Evolutionary conservation across 1,284 basidiomycete genomes (phyloP), one percentile per base, ranked within the genome.

Genomic region (Trichosporon coremiiforme): DNA sequence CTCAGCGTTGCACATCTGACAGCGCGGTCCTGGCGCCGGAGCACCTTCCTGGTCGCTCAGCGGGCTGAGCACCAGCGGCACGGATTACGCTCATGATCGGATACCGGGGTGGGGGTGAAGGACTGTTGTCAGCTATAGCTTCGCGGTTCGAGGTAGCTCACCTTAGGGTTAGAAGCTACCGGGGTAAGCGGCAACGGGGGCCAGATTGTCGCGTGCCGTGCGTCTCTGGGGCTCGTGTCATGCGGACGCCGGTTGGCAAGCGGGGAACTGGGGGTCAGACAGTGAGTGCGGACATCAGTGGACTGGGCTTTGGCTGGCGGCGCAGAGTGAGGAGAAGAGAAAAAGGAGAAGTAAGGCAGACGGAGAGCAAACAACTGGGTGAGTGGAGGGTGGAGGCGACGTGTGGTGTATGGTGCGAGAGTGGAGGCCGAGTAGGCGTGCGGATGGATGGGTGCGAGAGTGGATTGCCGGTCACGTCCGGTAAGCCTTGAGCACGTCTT

Each of bases 141-240:
- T n/a, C 35, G 22, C 4, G 13, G 7, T 15, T 15, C 1, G n/a
- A n/a, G n/a, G n/a, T n/a, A 5, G 25, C 65, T 38, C 50, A 68
- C 70, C 70, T 71, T 71, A 71, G 70, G 70, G 70, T 71, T 71
- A 71, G 70, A 45, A 65, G 67, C 70, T 64, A 55, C 64, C 66
- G 55, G 33, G 53, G 22, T 41, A 50, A 38, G 22, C 50, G 41
- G 62, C 47, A 33, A 36, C 53, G 31, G 50, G 31, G 69, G 66
- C 66, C 66, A 25, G 62, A 60, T 38, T n/a, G 15, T 38, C 2
- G 50, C 31, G 36, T 62, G n/a, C 8, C 33, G 36, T 64, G 66
- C 69, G 64, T 70, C 69, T 67, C 66, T 65, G 69, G 69, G 69
- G 66, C 66, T 20, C 13, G 35, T 53, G 29, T 22, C 5, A n/a